Conservation (phyloP, 2,329 filamentous ascomycete genomes). For the Aspergillus flavus region DNA sequence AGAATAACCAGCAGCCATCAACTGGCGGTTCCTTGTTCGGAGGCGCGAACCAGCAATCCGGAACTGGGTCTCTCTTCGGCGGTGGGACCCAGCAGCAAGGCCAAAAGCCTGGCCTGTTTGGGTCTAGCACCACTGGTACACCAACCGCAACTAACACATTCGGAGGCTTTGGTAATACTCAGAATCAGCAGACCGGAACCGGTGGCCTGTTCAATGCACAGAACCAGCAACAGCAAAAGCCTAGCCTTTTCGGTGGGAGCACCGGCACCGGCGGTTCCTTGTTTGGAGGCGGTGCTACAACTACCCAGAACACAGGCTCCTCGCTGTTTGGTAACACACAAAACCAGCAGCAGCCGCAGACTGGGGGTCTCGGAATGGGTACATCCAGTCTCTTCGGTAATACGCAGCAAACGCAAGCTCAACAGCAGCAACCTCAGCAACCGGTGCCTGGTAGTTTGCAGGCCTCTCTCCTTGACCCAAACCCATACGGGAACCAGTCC, state of each 20-base stretch:
- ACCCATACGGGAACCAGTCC: conserved; percentile 85
- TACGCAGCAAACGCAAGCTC: conserved; percentile 56
- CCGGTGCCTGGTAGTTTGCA: conserved; percentile 58
- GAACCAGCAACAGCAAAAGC: conserved; percentile 58
- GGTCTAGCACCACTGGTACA: conserved; percentile 42
- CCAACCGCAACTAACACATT: conserved; percentile 31
- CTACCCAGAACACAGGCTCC: conserved; percentile 39
- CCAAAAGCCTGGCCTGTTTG: conserved; percentile 39
- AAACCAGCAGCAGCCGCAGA: conserved; percentile 39
- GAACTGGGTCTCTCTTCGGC: conserved; percentile 39
- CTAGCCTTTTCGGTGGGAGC: conserved; percentile 56
- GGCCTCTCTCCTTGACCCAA: conserved; percentile 78
- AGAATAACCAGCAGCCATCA: conserved; percentile 41
- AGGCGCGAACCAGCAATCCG: conserved; percentile 35
- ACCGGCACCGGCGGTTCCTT: conserved; percentile 48
- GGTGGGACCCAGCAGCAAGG: conserved; percentile 35
- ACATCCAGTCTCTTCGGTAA: conserved; percentile 57
- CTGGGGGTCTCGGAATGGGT: conserved; percentile 28
- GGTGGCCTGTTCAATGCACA: conserved; percentile 49
- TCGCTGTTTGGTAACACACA: conserved; percentile 62
- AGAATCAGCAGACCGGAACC: conserved; percentile 44
- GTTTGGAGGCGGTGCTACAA: conserved; percentile 44
- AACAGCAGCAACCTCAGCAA: conserved; percentile 51
- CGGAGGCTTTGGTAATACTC: conserved; percentile 46
- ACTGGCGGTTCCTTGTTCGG: conserved; percentile 48